A percentile compares a stretch with the other conserved stretches of the same genome.
These are phyloP conservation scores for Crithidia bombi DNA, from an alignment of 208 protist species.

Conservation along the genomic window DNA sequence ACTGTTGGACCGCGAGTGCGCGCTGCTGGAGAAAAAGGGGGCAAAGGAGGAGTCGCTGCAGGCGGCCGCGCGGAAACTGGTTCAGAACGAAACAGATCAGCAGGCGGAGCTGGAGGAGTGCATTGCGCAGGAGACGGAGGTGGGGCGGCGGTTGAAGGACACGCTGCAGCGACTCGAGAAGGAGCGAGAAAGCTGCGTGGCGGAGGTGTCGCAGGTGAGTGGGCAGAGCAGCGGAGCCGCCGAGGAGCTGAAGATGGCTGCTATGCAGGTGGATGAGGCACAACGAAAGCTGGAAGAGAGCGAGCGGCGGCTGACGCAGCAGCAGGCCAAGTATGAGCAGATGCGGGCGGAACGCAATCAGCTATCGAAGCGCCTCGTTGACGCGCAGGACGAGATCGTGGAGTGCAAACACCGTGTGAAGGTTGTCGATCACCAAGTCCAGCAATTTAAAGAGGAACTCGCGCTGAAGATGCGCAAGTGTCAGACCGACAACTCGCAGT, in stretches of 20 bases:
- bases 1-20: constrained; percentile 69
- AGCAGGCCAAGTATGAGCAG: constrained; percentile 93
- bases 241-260: constrained; percentile 94
- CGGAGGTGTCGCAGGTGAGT: constrained; percentile 86
- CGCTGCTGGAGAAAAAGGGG: constrained; percentile 63
- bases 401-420: constrained; percentile 97
- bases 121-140: constrained; percentile 62
- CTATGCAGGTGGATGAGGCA: constrained; percentile 91
- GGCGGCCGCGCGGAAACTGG: constrained; percentile 74
- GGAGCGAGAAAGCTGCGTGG: constrained; percentile 89
- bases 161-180: constrained; percentile 89
- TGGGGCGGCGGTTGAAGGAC: constrained; percentile 47
- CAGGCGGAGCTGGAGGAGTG: constrained; percentile 64
- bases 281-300: constrained; percentile 97
- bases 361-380: constrained; percentile 97
- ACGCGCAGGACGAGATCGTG: constrained; percentile 97
- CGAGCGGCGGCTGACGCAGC: constrained; percentile 63
- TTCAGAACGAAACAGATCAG: constrained; percentile 85
- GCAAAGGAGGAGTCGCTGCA: constrained; percentile 69
- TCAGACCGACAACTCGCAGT: constrained; percentile 52
- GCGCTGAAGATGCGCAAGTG: constrained; percentile 85
- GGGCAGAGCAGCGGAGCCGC: constrained; percentile 82
- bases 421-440: constrained; percentile 97
- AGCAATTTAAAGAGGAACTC: constrained; percentile 96
- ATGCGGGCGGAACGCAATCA: constrained; percentile 97